These are phyloP conservation scores for Phytophthora boehmeriae DNA, from an alignment of 352 stramenopile species.

Conservation along the genomic window DNA sequence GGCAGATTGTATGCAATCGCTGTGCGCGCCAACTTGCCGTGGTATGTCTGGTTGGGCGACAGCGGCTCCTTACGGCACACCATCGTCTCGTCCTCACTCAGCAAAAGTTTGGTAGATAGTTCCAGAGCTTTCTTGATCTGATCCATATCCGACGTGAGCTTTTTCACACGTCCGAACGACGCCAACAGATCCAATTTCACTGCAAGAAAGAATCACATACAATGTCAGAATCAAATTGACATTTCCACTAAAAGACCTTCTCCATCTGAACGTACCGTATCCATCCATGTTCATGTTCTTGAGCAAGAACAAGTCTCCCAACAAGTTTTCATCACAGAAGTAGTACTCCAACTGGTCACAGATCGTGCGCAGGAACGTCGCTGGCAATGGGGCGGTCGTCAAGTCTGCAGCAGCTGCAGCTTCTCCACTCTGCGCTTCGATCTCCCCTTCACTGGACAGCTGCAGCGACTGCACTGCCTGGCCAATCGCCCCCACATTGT, in stretches of 20 bases:
- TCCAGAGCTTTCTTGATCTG: constrained; percentile 85
- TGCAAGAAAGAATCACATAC: constrained; percentile 20
- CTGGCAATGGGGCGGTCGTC: constrained; percentile 53
- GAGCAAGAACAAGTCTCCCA: constrained; percentile 83
- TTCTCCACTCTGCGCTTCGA: constrained; percentile 40
- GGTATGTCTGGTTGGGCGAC: constrained; percentile 81
- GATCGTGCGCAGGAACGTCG: constrained; percentile 86
- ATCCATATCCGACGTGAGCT: constrained; percentile 84
- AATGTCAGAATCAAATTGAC: not conserved
- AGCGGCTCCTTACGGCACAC: constrained; percentile 88
- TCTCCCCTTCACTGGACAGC: constrained; percentile 43
- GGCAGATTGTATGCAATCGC: constrained; percentile 89
- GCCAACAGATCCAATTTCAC: constrained; percentile 86
- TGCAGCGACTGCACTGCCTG: constrained; percentile 66
- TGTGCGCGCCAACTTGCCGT: constrained; percentile 84
- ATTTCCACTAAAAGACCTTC: not conserved
- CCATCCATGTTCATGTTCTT: constrained; percentile 92
- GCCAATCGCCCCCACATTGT: constrained; percentile 67
- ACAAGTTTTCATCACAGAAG: constrained; percentile 89
- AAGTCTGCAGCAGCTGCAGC: constrained; percentile 19
- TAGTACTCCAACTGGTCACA: constrained; percentile 91
- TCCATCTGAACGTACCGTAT: constrained; percentile 53
- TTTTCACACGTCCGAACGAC: constrained; percentile 87
- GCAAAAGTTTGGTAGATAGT: constrained; percentile 83
- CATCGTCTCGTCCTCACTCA: constrained; percentile 84